Conservation (phyloP, 2,329 filamentous ascomycete species). For the Amauroascus niger region DNA sequence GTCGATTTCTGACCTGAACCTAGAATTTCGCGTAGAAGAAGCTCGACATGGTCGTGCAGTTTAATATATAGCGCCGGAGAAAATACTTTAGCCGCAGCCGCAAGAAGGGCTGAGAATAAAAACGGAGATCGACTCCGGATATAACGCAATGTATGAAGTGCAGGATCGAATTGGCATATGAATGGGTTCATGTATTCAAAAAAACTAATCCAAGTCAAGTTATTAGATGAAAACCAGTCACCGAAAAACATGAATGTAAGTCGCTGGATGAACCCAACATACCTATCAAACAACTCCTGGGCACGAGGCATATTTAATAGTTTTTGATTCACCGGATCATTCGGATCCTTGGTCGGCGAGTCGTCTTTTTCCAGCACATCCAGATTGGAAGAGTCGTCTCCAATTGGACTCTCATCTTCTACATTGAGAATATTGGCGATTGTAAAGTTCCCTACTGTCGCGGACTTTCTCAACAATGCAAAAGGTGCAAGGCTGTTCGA, state of each 20-base stretch:
- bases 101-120: constrained; percentile 29
- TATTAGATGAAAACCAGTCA: not conserved
- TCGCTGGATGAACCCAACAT: not conserved
- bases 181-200: constrained; percentile 34
- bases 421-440: constrained; percentile 20
- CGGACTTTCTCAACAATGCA: constrained; percentile 18
- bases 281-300: constrained; percentile 26
- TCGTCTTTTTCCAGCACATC: not conserved
- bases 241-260: not conserved
- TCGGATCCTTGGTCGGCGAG: constrained; percentile 12
- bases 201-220: constrained; percentile 24
- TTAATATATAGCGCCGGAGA: constrained; percentile 26
- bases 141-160: constrained; percentile 32
- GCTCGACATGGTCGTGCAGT: constrained; percentile 26
- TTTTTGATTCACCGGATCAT: constrained; percentile 25
- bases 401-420: constrained; percentile 13
- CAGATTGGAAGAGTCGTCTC: constrained; percentile 3
- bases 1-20: constrained; percentile 30
- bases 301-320: constrained; percentile 24
- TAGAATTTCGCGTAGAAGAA: constrained; percentile 24
- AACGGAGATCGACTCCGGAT: constrained; percentile 31
- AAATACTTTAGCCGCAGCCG: constrained; percentile 32
- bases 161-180: constrained; percentile 35
- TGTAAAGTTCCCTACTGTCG: constrained; percentile 21
- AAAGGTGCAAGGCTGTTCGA: constrained; percentile 17